phyloP scores from a whole-genome alignment of 148 eudicot species.

The Nepenthes mirabilis region DNA sequence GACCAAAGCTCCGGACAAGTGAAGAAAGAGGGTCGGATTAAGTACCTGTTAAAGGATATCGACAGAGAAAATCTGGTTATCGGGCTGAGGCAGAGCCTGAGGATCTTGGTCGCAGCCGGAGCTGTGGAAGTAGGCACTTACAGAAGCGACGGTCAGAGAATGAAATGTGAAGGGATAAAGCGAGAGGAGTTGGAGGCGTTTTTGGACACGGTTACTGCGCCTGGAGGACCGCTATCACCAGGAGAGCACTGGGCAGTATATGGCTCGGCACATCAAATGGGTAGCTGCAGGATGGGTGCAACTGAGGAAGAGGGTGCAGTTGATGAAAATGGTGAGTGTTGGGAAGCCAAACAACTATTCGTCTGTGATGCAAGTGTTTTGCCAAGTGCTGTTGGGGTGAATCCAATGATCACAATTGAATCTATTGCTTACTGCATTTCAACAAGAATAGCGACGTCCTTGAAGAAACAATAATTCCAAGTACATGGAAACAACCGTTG shows the following conservation, averaged over 20 bases:
- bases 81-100: conserved; percentile 50
- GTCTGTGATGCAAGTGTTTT: conserved; percentile 81
- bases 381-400: conserved; percentile 78
- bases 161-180: conserved; percentile 42
- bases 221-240: conserved; percentile 47
- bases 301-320: conserved; percentile 56
- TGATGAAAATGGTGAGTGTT: conserved; percentile 74
- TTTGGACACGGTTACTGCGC: conserved; percentile 43
- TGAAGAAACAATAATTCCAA: conserved; percentile 15
- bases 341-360: conserved; percentile 79
- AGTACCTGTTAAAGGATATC: conserved; percentile 20
- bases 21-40: conserved; percentile 35
- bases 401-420: conserved; percentile 91
- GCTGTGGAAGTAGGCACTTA: conserved; percentile 83
- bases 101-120: conserved; percentile 68
- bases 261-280: conserved; percentile 85
- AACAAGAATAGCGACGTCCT: conserved; percentile 29
- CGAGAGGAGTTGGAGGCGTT: conserved; percentile 61
- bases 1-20: conserved; percentile 61
- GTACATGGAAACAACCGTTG: too few relatives aligned
- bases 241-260: conserved; percentile 49
- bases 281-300: conserved; percentile 81
- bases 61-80: conserved; percentile 53
- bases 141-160: conserved; percentile 73
- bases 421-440: conserved; percentile 76